Conservation (phyloP, 352 stramenopile genomes). For the Globisporangium canariense region DNA sequence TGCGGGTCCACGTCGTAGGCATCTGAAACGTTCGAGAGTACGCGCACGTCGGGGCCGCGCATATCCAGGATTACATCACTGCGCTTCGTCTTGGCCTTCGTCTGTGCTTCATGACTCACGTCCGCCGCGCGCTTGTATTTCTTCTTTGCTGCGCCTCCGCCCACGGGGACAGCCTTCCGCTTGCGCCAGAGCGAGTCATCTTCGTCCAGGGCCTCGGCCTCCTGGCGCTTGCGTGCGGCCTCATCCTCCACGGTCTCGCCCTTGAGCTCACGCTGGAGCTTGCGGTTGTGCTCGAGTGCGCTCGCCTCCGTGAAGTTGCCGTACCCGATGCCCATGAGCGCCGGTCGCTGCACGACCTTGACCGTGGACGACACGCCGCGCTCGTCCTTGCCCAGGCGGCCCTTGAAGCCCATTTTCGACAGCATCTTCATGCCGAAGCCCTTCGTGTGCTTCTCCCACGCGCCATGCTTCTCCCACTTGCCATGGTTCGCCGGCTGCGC, state of each 20-base stretch:
- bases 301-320: conserved; percentile 92
- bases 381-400: conserved; percentile 91
- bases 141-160: conserved; percentile 16
- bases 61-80: conserved; percentile 87
- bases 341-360: conserved; percentile 92
- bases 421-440: conserved; percentile 95
- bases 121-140: conserved; percentile 71
- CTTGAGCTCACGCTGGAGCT: conserved; percentile 90
- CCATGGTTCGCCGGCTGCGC: conserved; percentile 12
- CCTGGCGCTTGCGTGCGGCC: conserved; percentile 24
- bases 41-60: conserved; percentile 77
- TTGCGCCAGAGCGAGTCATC: conserved; percentile 84
- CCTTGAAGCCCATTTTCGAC: conserved; percentile 95
- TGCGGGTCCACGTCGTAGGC: conserved; percentile 54
- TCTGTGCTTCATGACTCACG: conserved; percentile 45
- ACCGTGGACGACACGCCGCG: conserved; percentile 91
- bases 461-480: conserved; percentile 95
- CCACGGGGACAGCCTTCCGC: conserved; percentile 36
- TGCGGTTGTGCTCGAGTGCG: conserved; percentile 89
- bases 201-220: conserved; percentile 32
- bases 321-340: conserved; percentile 92
- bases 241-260: conserved; percentile 58
- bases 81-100: conserved; percentile 39
- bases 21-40: conserved; percentile 62
- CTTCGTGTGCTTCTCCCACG: conserved; percentile 97